These are phyloP conservation scores for Periconia sp. DNA, from an alignment of 2,329 filamentous ascomycete species.

Conservation along the genomic window DNA sequence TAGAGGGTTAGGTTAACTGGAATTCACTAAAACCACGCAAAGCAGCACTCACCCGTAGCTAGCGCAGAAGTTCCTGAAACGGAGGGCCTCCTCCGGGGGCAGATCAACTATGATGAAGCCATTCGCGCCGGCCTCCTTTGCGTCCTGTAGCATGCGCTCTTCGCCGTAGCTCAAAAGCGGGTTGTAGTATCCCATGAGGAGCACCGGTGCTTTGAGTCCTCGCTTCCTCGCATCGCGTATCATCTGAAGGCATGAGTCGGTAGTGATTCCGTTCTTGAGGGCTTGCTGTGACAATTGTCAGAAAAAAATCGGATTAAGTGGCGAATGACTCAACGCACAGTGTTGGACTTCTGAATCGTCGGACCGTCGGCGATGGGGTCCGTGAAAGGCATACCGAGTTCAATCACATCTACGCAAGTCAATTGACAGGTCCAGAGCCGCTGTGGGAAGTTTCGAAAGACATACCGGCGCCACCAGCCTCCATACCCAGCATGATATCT, in stretches of 20 bases:
- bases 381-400: constrained; percentile 94
- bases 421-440: constrained; percentile 10
- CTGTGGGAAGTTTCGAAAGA: constrained; percentile 1
- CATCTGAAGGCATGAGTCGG: constrained; percentile 77
- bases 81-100: constrained; percentile 91
- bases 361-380: constrained; percentile 98
- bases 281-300: constrained; percentile 56
- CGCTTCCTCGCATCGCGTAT: constrained; percentile 75
- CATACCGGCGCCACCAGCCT: constrained; percentile 87
- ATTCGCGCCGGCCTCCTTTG: constrained; percentile 82
- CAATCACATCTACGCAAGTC: constrained; percentile 73
- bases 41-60: constrained; percentile 64
- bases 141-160: constrained; percentile 82
- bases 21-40: neutral
- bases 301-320: constrained; percentile 14
- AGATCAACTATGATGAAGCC: constrained; percentile 97
- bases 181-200: constrained; percentile 99
- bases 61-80: constrained; percentile 83
- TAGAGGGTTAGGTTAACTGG: constrained; percentile 12
- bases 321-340: constrained; percentile 53
- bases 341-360: constrained; percentile 95
- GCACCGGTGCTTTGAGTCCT: constrained; percentile 77
- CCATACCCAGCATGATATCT: constrained; percentile 82
- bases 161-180: constrained; percentile 93
- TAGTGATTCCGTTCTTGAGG: constrained; percentile 84